Evolutionary conservation across 345 rosid genomes (phyloP).

Genomic region (Ceriops zippeliana): DNA sequence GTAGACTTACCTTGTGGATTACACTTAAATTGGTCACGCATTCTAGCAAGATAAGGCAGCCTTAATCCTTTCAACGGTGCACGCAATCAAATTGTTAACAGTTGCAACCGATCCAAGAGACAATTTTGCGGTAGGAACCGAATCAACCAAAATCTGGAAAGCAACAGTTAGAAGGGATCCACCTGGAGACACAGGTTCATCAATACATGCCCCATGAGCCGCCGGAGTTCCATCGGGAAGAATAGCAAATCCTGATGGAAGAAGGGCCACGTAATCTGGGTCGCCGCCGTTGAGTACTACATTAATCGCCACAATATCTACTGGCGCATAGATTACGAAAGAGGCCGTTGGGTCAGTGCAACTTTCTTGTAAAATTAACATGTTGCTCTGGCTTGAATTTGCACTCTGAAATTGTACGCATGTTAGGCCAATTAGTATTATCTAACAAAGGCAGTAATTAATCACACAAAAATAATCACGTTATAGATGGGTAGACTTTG

Average conservation of each 20-base stretch:
- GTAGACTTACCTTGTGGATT: neutral
- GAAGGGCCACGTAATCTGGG: slow-evolving; percentile 72
- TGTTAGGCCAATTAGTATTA: neutral
- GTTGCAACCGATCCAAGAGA: slow-evolving; percentile 80
- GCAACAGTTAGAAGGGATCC: slow-evolving; percentile 83
- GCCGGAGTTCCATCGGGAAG: slow-evolving; percentile 51
- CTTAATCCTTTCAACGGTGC: slow-evolving; percentile 75
- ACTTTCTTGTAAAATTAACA: slow-evolving; percentile 54
- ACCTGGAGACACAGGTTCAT: slow-evolving; percentile 22
- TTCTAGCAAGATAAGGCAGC: slow-evolving; percentile 46
- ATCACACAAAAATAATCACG: neutral
- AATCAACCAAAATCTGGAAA: slow-evolving; percentile 74
- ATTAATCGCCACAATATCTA: slow-evolving; percentile 47
- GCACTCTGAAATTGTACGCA: slow-evolving; percentile 29
- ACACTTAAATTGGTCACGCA: slow-evolving; percentile 18
- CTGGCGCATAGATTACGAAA: slow-evolving; percentile 46
- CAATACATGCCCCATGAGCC: slow-evolving; percentile 18
- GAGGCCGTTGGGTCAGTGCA: slow-evolving; percentile 44
- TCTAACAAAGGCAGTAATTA: neutral
- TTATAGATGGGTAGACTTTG: too few relatives aligned
- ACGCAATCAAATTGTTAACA: slow-evolving; percentile 62
- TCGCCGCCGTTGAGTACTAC: slow-evolving; percentile 57
- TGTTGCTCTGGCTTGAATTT: slow-evolving; percentile 53
- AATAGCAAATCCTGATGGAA: slow-evolving; percentile 80
- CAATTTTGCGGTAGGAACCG: slow-evolving; percentile 72